Percentiles rank a stretch among this genome's conserved stretches.
Evolutionary conservation across 2,329 filamentous ascomycete genomes (phyloP).

Genomic region (Calonectria hongkongensis): DNA sequence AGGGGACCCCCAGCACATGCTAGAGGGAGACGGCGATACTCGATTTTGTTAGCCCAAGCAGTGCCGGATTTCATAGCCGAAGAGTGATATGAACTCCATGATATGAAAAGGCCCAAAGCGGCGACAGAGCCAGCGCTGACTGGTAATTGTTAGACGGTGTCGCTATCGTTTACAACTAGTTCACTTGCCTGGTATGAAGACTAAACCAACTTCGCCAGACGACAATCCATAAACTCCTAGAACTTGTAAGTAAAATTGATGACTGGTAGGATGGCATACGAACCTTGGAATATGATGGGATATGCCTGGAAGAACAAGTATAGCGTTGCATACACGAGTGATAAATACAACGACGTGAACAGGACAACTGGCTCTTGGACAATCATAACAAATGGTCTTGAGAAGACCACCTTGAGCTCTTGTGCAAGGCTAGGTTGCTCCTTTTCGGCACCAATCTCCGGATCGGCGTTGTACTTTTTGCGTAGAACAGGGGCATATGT

Average conservation of each 20-base stretch:
- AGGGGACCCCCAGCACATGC: not conserved
- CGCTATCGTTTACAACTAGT: not conserved
- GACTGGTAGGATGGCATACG: not conserved
- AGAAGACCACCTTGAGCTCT: not conserved
- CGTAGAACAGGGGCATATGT: not conserved
- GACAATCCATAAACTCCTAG: not conserved
- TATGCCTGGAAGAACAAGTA: conserved; percentile 8
- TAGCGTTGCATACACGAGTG: not conserved
- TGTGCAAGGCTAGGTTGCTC: not conserved
- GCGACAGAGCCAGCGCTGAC: not conserved
- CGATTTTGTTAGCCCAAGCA: not conserved
- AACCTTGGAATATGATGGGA: conserved; percentile 9
- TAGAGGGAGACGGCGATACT: not conserved
- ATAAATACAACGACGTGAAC: not conserved
- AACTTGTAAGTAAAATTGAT: not conserved
- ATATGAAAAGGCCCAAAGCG: not conserved
- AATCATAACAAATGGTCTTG: not conserved
- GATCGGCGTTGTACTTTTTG: not conserved
- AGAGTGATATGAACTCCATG: conserved; percentile 2
- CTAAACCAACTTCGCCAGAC: not conserved
- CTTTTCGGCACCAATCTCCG: not conserved
- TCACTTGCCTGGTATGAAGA: not conserved
- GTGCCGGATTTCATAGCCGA: not conserved
- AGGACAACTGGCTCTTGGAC: not conserved
- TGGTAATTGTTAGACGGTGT: not conserved